Percentiles rank a stretch among this genome's conserved stretches.
Conservation (phyloP, 2,329 filamentous ascomycete species). For the Penicillium sp. region DNA sequence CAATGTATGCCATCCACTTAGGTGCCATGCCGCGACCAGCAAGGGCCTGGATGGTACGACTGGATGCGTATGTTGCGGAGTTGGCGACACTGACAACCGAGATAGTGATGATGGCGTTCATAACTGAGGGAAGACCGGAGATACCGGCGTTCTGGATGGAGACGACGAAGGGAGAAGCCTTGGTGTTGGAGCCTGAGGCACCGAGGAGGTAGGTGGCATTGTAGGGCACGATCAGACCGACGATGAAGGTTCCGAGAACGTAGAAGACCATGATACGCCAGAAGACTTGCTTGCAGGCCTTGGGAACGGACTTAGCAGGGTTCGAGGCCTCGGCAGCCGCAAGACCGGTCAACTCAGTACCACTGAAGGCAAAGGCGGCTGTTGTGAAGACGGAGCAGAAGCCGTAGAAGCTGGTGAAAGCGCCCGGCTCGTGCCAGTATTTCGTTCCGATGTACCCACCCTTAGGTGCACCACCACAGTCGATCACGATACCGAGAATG, state of each 20-base stretch:
- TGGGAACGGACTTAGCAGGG: constrained; percentile 51
- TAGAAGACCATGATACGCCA: constrained; percentile 55
- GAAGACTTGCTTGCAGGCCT: constrained; percentile 52
- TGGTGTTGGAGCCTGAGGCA: constrained; percentile 41
- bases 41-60: constrained; percentile 58
- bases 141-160: constrained; percentile 63
- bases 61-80: constrained; percentile 58
- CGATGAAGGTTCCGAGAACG: constrained; percentile 46
- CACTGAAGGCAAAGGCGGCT: constrained; percentile 58
- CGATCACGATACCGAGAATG: constrained; percentile 71
- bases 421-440: constrained; percentile 39
- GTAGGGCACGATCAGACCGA: constrained; percentile 48
- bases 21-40: constrained; percentile 48
- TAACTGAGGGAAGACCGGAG: constrained; percentile 59
- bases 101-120: constrained; percentile 66
- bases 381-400: constrained; percentile 59
- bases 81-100: constrained; percentile 62
- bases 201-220: constrained; percentile 43
- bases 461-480: constrained; percentile 44
- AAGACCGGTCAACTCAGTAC: constrained; percentile 55
- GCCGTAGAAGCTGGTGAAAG: constrained; percentile 51
- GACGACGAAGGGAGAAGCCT: constrained; percentile 66
- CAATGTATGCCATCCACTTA: constrained; percentile 46
- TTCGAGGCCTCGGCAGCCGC: constrained; percentile 55
- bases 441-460: constrained; percentile 42